Evolutionary conservation across 164 flowering plant genomes (phyloP).

Genomic region (Chimonanthus salicifolius): DNA sequence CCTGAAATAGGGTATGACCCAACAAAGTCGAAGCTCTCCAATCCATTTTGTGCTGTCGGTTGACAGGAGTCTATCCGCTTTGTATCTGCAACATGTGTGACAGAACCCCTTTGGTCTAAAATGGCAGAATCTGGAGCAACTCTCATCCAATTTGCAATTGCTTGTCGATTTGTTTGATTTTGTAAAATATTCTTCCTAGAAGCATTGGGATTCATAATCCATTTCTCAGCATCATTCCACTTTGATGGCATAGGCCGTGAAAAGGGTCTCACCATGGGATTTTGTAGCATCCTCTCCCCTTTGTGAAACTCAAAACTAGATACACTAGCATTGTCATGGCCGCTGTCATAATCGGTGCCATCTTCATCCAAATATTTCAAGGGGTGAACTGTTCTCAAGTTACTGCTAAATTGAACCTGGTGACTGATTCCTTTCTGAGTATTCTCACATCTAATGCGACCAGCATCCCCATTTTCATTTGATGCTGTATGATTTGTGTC

Average conservation of each 20-base stretch:
- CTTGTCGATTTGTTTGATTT: slow-evolving; percentile 35
- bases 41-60: slow-evolving; percentile 27
- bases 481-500: slow-evolving; percentile 20
- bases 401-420: slow-evolving; percentile 16
- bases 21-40: slow-evolving; percentile 48
- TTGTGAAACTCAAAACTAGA: slow-evolving; percentile 93
- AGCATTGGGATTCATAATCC: slow-evolving; percentile 54
- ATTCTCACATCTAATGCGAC: slow-evolving; percentile 29
- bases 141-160: slow-evolving; percentile 30
- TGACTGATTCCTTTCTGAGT: slow-evolving; percentile 21
- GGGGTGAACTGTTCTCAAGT: slow-evolving; percentile 54
- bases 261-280: slow-evolving; percentile 30
- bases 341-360: slow-evolving; percentile 77
- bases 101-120: slow-evolving; percentile 32
- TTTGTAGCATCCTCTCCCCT: slow-evolving; percentile 53
- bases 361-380: slow-evolving; percentile 57
- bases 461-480: slow-evolving; percentile 22
- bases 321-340: slow-evolving; percentile 53
- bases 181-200: slow-evolving; percentile 33
- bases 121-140: slow-evolving; percentile 49
- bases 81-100: slow-evolving; percentile 22
- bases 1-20: slow-evolving; percentile 18
- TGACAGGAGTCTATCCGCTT: slow-evolving; percentile 51
- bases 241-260: slow-evolving; percentile 71
- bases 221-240: slow-evolving; percentile 97